A percentile compares a stretch with the other conserved stretches of the same genome.
phyloP scores from a whole-genome alignment of 1,139 yeast genomes.

The Yamadazyma buinensis region DNA sequence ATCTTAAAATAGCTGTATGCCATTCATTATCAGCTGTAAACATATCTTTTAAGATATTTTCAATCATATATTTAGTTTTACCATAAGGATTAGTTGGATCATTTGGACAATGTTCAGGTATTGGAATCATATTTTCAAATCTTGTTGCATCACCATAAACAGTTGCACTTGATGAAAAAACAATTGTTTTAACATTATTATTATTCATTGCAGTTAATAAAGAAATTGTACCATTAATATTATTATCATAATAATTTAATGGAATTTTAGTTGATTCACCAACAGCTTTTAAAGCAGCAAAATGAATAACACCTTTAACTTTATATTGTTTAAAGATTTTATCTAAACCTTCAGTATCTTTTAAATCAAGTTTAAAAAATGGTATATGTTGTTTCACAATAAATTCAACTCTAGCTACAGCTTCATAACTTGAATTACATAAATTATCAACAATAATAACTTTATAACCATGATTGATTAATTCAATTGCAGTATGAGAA shows the following conservation, averaged over 20 bases:
- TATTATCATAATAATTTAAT: constrained; percentile 66
- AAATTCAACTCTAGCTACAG: constrained; percentile 61
- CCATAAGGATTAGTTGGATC: constrained; percentile 82
- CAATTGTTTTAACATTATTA: constrained; percentile 52
- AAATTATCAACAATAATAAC: constrained; percentile 73
- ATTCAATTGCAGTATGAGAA: constrained; percentile 71
- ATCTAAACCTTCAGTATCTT: constrained; percentile 45
- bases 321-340: constrained; percentile 47
- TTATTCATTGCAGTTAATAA: constrained; percentile 52
- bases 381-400: constrained; percentile 49
- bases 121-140: constrained; percentile 70
- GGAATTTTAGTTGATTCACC: constrained; percentile 78
- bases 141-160: constrained; percentile 83
- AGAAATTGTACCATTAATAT: constrained; percentile 62
- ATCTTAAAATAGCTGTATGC: constrained; percentile 67
- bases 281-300: constrained; percentile 86
- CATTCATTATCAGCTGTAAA: constrained; percentile 45
- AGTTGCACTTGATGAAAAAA: constrained; percentile 78
- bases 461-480: constrained; percentile 60
- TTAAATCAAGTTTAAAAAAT: constrained; percentile 58
- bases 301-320: constrained; percentile 66
- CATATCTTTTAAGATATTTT: constrained; percentile 58
- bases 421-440: constrained; percentile 64
- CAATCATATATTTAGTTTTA: constrained; percentile 64
- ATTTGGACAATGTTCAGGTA: constrained; percentile 75